Evolutionary conservation across 345 rosid genomes (phyloP).

Genomic region (Mallotus nudiflorus): DNA sequence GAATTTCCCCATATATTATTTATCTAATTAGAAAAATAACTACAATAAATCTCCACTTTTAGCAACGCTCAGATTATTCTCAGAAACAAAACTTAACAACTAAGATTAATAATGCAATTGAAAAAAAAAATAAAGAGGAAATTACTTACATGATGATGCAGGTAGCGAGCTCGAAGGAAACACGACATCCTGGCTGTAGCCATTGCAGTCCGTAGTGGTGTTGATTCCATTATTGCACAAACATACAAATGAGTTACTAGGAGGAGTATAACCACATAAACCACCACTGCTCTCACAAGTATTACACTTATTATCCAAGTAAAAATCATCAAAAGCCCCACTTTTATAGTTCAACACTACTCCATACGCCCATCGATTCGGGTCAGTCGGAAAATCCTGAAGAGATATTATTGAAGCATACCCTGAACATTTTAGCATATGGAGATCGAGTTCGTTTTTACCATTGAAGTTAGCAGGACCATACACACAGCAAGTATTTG

Average conservation of each 20-base stretch:
- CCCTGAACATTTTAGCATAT: constrained; percentile 29
- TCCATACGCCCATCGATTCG: constrained; percentile 47
- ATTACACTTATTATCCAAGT: constrained; percentile 38
- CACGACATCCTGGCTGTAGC: constrained; percentile 15
- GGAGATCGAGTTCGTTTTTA: constrained; percentile 44
- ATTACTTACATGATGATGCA: constrained; percentile 26
- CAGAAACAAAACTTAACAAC: background rate
- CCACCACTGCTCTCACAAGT: constrained; percentile 51
- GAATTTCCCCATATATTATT: too few species aligned
- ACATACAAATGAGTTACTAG: constrained; percentile 37
- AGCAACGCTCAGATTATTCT: background rate
- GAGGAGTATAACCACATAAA: constrained; percentile 38
- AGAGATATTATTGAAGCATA: constrained; percentile 40
- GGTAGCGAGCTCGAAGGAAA: constrained; percentile 20
- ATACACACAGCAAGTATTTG: constrained; percentile 51
- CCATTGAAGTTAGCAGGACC: constrained; percentile 49
- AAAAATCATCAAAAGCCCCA: constrained; percentile 46
- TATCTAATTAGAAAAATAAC: too few species aligned
- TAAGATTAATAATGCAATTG: background rate
- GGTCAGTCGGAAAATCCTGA: constrained; percentile 42
- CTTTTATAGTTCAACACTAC: constrained; percentile 41
- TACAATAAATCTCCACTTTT: too few species aligned
- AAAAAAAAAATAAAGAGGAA: background rate
- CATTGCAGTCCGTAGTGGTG: constrained; percentile 36
- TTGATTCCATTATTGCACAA: constrained; percentile 37